These are phyloP conservation scores for Cucumis sativus DNA, from an alignment of 306 rosid species.

Conservation along the genomic window DNA sequence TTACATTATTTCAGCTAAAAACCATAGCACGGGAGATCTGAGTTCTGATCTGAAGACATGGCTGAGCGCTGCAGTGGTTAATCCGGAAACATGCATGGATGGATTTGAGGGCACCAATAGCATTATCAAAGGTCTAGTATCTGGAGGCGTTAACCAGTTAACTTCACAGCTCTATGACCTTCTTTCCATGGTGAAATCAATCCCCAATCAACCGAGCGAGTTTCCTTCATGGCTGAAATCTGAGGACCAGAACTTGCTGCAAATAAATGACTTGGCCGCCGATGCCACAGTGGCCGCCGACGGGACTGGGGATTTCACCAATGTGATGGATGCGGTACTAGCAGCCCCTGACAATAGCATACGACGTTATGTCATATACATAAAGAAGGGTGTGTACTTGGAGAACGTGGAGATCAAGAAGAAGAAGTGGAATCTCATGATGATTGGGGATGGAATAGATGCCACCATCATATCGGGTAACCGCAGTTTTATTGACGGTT, in stretches of 20 bases:
- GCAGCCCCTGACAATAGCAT: conserved; percentile 75
- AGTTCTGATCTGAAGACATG: conserved; percentile 77
- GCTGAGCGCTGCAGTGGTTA: conserved; percentile 59
- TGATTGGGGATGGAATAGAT: conserved; percentile 71
- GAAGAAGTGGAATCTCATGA: conserved; percentile 86
- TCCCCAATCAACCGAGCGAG: background rate
- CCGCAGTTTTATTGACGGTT: conserved; percentile 44
- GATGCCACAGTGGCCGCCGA: conserved; percentile 59
- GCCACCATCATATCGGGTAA: conserved; percentile 57
- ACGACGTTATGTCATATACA: conserved; percentile 46
- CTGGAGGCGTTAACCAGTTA: conserved; percentile 32
- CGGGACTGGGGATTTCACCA: conserved; percentile 56
- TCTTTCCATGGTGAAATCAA: conserved; percentile 31
- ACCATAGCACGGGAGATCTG: conserved; percentile 51
- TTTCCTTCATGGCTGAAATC: conserved; percentile 53
- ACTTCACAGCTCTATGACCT: conserved; percentile 34
- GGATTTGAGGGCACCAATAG: conserved; percentile 67
- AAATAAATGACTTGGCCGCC: conserved; percentile 21
- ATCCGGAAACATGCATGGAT: conserved; percentile 70
- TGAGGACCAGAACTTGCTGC: conserved; percentile 31
- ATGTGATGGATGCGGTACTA: conserved; percentile 45
- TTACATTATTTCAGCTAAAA: conserved; percentile 32
- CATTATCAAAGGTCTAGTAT: conserved; percentile 30
- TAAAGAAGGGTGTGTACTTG: conserved; percentile 51
- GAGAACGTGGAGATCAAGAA: conserved; percentile 80